Conservation (phyloP, 2,329 filamentous ascomycete genomes). For the Pochonia chlamydosporia region DNA sequence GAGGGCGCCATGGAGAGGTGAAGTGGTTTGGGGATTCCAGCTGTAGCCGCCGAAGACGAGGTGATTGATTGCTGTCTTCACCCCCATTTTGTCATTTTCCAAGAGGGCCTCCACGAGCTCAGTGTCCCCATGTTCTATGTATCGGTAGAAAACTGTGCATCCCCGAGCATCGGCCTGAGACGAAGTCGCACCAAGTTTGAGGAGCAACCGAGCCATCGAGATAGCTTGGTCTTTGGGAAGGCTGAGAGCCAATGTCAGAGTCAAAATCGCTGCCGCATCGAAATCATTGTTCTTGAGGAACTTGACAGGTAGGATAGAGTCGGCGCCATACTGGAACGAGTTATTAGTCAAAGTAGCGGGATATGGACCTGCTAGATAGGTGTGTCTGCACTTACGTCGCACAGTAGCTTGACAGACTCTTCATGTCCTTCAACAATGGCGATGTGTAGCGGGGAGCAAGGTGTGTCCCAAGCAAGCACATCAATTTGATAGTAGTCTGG, state of each 20-base stretch:
- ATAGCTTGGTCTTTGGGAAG: conserved; percentile 59
- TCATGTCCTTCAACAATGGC: conserved; percentile 70
- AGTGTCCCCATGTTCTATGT: conserved; percentile 44
- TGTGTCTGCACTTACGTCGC: conserved; percentile 39
- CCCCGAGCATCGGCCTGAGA: conserved; percentile 65
- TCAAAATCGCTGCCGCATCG: conserved; percentile 58
- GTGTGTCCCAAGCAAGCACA: conserved; percentile 72
- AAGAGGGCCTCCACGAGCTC: conserved; percentile 44
- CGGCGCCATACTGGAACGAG: conserved; percentile 62
- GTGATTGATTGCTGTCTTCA: conserved; percentile 62
- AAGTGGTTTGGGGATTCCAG: conserved; percentile 31
- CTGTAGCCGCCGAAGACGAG: conserved; percentile 36
- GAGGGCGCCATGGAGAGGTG: conserved; percentile 56
- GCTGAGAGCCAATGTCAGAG: conserved; percentile 60
- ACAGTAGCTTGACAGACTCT: conserved; percentile 62
- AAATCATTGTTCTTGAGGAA: conserved; percentile 40
- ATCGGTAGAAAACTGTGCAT: conserved; percentile 61
- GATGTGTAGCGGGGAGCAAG: conserved; percentile 69
- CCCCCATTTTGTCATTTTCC: conserved; percentile 53
- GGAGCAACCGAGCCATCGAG: conserved; percentile 57
- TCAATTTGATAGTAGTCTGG: conserved; percentile 79
- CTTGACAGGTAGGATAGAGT: conserved; percentile 71
- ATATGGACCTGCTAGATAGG: too few species aligned
- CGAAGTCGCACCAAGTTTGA: conserved; percentile 65
- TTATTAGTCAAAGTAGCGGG: too few species aligned